Conservation (phyloP, 2,329 filamentous ascomycete genomes). For the Ascochyta fabae region DNA sequence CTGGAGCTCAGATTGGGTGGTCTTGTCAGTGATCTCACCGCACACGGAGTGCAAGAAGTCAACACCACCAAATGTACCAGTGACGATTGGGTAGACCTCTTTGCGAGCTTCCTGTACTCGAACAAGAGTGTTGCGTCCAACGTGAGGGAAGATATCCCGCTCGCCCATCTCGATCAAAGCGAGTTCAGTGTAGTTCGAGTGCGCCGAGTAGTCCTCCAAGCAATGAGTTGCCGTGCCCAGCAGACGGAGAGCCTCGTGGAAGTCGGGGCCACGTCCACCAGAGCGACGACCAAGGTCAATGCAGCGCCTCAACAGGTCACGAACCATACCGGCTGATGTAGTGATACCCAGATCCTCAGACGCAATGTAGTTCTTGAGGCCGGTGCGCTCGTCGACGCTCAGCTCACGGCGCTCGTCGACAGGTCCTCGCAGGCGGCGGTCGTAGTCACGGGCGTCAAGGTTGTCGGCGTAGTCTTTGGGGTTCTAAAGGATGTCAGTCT, state of each 20-base stretch:
- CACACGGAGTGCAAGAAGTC: conserved; percentile 92
- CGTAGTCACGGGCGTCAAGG: conserved; percentile 81
- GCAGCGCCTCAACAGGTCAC: conserved; percentile 72
- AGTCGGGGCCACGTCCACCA: conserved; percentile 73
- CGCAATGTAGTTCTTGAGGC: conserved; percentile 92
- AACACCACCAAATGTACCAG: conserved; percentile 92
- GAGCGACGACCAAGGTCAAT: conserved; percentile 84
- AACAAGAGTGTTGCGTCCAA: conserved; percentile 76
- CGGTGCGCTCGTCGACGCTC: conserved; percentile 69
- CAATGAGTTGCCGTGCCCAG: conserved; percentile 90
- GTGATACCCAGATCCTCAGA: conserved; percentile 80
- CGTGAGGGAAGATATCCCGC: conserved; percentile 81
- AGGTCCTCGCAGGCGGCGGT: conserved; percentile 79
- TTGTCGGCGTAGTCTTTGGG: conserved; percentile 81
- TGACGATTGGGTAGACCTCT: conserved; percentile 80
- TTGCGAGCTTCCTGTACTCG: conserved; percentile 69
- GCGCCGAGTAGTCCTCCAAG: conserved; percentile 86
- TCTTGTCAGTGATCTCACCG: conserved; percentile 81
- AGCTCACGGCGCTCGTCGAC: conserved; percentile 81
- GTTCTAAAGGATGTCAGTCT: conserved; percentile 16
- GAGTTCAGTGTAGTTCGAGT: conserved; percentile 92
- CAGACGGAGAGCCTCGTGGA: conserved; percentile 85
- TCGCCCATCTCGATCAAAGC: conserved; percentile 88
- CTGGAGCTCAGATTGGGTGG: conserved; percentile 88
- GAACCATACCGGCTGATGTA: conserved; percentile 80